Evolutionary conservation across 768 basidiomycete genomes (phyloP), one percentile per base, ranked within the genome.

Genomic region (Gautieria morchelliformis): DNA sequence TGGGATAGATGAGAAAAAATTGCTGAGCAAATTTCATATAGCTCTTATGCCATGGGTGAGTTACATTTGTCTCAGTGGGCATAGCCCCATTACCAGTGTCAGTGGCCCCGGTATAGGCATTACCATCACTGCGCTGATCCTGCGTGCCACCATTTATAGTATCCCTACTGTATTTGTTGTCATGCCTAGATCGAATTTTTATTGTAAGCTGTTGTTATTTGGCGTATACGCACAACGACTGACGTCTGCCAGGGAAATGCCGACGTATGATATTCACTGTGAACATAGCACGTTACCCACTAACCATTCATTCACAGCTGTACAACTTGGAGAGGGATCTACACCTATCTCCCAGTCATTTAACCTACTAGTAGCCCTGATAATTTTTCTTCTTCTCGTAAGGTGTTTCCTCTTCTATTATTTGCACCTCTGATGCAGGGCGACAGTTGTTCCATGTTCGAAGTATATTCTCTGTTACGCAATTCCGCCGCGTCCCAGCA

Each of bases 1-100:
- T 37, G 9, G 14, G 10, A 37, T 87, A 47, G 72, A 86, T 62
- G 83, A 83, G 65, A 72, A 69, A 51, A 77, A 70, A 54, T 72
- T 87, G 24, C 61, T 76, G 61, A 64, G 84, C 45, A 84, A 77
- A 67, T 78, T 87, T 49, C 85, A 88, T 66, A 57, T 81, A 61
- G 77, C 75, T 63, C 73, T 91, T 53, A 75, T 91, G 30, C 90
- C 90, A 39, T 90, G 86, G 84, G 70, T 92, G 24, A 75, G 83
- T 10, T 63, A 9, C 35, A 37, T 37, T 10, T 9, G 35, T 37
- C 35, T 37, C 35, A 10, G 35, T 14, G 35, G 9, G 10, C 8
- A 37, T 37, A 14, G 14, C 35, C 14, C 1, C 10, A 5, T 10
- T 10, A 37, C 14, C 14, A 37, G 35, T 14, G 35, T 37, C 4